Conservation (phyloP, 768 basidiomycete genomes). For the Rhizopogon salebrosus region DNA sequence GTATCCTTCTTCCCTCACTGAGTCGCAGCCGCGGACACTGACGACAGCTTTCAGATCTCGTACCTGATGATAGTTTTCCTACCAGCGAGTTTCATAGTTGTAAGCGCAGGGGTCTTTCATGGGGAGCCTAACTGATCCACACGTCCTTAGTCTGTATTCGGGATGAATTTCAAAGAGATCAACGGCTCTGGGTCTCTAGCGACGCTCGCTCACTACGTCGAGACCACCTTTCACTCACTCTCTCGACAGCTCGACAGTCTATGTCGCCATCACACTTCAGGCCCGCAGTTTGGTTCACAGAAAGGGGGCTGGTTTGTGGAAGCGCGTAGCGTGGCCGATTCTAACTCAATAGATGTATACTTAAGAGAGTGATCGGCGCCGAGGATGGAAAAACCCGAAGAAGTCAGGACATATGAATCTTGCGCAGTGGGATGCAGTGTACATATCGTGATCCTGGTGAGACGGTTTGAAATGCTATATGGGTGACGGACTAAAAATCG, state of each 20-base stretch:
- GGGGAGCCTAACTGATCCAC: neutral
- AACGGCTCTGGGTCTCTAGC: constrained; percentile 22
- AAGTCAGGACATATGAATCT: too few species aligned
- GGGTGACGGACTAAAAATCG: too few species aligned
- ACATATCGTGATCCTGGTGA: too few species aligned
- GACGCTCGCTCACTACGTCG: constrained; percentile 36
- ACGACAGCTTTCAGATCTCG: constrained; percentile 21
- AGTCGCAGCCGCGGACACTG: constrained; percentile 10
- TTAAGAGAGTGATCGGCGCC: neutral
- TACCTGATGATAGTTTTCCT: constrained; percentile 61
- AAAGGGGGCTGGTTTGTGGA: constrained; percentile 10
- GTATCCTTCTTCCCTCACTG: constrained; percentile 17
- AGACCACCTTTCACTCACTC: constrained; percentile 41
- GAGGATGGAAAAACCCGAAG: too few species aligned
- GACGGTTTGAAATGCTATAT: too few species aligned
- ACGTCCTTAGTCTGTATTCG: constrained; percentile 38
- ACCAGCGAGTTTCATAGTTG: constrained; percentile 43
- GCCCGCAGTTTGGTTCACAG: constrained; percentile 19
- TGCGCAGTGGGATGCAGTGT: too few species aligned
- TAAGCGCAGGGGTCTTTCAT: constrained; percentile 7
- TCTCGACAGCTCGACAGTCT: constrained; percentile 43
- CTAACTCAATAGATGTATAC: too few species aligned
- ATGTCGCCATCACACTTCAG: constrained; percentile 53
- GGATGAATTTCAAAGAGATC: constrained; percentile 51
- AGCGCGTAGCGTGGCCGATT: constrained; percentile 19